phyloP scores from a whole-genome alignment of 495 filamentous ascomycete species.

The Sporormia fimetaria region DNA sequence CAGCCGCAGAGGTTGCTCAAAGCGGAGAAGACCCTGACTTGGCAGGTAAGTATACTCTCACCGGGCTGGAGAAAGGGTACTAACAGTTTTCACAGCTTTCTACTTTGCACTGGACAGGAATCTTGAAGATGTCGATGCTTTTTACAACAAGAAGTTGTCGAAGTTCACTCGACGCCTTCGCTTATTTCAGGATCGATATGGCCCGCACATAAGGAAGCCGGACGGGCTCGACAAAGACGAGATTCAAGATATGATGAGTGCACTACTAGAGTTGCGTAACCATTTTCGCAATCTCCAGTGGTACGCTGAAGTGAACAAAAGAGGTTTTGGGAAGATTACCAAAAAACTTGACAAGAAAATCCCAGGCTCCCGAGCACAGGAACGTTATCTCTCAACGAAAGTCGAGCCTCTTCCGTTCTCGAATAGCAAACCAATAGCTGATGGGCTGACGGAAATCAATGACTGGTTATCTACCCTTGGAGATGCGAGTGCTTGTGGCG shows the following conservation, averaged over 20 bases:
- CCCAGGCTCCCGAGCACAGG: constrained; percentile 56
- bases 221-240: constrained; percentile 60
- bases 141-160: constrained; percentile 89
- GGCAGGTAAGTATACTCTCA: constrained; percentile 37
- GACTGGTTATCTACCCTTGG: constrained; percentile 76
- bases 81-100: constrained; percentile 50
- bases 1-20: constrained; percentile 49
- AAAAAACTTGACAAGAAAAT: constrained; percentile 96
- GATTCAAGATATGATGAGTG: constrained; percentile 74
- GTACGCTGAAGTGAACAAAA: constrained; percentile 94
- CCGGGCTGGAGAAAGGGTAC: constrained; percentile 14
- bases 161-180: constrained; percentile 74
- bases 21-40: constrained; percentile 66
- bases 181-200: constrained; percentile 75
- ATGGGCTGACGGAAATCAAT: constrained; percentile 68
- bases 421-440: constrained; percentile 53
- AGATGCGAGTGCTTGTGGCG: constrained; percentile 58
- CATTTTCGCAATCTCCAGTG: constrained; percentile 86
- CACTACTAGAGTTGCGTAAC: constrained; percentile 74
- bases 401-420: constrained; percentile 79
- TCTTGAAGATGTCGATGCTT: constrained; percentile 85
- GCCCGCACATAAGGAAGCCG: constrained; percentile 40
- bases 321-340: constrained; percentile 93
- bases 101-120: constrained; percentile 92
- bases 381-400: constrained; percentile 72